phyloP scores from a whole-genome alignment of 768 basidiomycete genomes.

The Leccinum disarticulatum region DNA sequence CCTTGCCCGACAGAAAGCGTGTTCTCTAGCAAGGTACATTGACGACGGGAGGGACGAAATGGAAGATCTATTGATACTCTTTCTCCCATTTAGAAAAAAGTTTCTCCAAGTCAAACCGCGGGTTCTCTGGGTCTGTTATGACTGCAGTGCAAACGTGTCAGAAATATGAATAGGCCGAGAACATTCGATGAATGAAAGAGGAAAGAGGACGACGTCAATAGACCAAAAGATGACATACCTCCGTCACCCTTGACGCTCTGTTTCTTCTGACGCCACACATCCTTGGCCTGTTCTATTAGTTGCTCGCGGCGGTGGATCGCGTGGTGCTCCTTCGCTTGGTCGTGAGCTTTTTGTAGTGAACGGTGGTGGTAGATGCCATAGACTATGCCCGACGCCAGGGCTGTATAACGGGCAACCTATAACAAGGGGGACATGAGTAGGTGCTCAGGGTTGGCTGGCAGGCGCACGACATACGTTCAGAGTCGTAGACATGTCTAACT shows the following conservation, averaged over 20 bases:
- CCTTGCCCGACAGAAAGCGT: constrained; percentile 13
- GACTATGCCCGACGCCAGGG: constrained; percentile 79
- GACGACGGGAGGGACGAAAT: constrained; percentile 13
- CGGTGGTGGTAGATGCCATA: constrained; percentile 94
- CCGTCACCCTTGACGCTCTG: constrained; percentile 49
- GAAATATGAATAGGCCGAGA: constrained; percentile 1
- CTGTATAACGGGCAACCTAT: constrained; percentile 93
- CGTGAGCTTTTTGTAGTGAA: constrained; percentile 79
- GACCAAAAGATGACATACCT: constrained; percentile 45
- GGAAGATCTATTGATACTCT: constrained; percentile 51
- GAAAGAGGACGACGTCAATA: background rate
- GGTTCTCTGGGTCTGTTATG: constrained; percentile 91
- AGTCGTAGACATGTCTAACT: constrained; percentile 63
- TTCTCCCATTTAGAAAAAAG: constrained; percentile 74
- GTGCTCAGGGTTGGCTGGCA: background rate
- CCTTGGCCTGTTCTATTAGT: constrained; percentile 82
- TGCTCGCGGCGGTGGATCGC: constrained; percentile 72
- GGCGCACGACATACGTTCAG: constrained; percentile 59
- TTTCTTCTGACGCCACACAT: constrained; percentile 85
- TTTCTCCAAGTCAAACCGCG: constrained; percentile 95
- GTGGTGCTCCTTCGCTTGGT: constrained; percentile 72
- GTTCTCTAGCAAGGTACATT: constrained; percentile 32
- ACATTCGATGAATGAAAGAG: background rate
- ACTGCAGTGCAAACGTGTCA: constrained; percentile 48
- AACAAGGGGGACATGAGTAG: constrained; percentile 2